Evolutionary conservation across 805 yeast species (phyloP).

Genomic region (Naumovozyma castellii): DNA sequence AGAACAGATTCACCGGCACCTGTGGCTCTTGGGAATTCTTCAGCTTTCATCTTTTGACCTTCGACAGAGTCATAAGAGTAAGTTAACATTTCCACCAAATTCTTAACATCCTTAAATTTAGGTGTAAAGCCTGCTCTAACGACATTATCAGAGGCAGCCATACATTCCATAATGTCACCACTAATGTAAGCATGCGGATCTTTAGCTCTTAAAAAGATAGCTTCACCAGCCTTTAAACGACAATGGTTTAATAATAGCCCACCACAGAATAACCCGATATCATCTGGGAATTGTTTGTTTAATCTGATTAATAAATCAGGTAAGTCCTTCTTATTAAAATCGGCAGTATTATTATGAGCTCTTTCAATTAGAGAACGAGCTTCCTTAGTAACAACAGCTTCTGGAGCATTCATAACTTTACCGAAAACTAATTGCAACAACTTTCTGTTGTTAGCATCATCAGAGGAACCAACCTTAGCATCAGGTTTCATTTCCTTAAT

Average conservation of each 20-base stretch:
- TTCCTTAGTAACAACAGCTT: slow-evolving; percentile 41
- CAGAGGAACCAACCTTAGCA: slow-evolving; percentile 41
- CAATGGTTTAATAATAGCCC: slow-evolving; percentile 88
- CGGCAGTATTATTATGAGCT: slow-evolving; percentile 48
- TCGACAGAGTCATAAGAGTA: slow-evolving; percentile 82
- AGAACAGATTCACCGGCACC: slow-evolving; percentile 62
- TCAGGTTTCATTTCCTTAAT: slow-evolving; percentile 36
- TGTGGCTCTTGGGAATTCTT: slow-evolving; percentile 38
- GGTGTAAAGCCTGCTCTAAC: slow-evolving; percentile 99
- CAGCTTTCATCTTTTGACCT: slow-evolving; percentile 81
- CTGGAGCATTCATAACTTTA: slow-evolving; percentile 75
- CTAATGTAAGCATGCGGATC: slow-evolving; percentile 97
- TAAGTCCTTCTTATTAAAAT: slow-evolving; percentile 44
- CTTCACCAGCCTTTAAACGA: slow-evolving; percentile 76
- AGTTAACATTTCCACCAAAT: slow-evolving; percentile 83
- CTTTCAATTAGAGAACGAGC: slow-evolving; percentile 61
- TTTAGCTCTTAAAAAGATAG: slow-evolving; percentile 91
- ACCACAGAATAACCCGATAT: slow-evolving; percentile 93
- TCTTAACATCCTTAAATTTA: slow-evolving; percentile 89
- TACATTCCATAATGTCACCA: slow-evolving; percentile 97
- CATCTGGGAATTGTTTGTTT: slow-evolving; percentile 83
- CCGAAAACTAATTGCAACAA: slow-evolving; percentile 69
- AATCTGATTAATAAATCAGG: slow-evolving; percentile 69
- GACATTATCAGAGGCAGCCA: slow-evolving; percentile 98
- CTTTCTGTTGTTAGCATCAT: slow-evolving; percentile 49